phyloP scores from a whole-genome alignment of 2,329 filamentous ascomycete species.

The Alternaria ventricosa region DNA sequence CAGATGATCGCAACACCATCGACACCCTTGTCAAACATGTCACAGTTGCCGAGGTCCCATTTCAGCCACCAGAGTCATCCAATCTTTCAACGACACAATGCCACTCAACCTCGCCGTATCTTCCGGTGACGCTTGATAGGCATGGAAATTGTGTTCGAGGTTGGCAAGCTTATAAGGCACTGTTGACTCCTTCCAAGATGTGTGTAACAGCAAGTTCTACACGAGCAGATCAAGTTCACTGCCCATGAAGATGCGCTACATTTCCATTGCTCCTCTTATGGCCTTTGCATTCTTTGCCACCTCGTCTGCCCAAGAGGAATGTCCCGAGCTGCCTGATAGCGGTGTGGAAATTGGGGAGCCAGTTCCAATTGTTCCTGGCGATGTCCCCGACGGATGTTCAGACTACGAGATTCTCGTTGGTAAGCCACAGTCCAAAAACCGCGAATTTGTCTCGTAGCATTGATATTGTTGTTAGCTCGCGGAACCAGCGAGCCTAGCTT shows the following conservation, averaged over 20 bases:
- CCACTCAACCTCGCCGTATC: neutral
- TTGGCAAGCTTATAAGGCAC: neutral
- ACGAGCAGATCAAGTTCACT: neutral
- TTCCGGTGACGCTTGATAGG: neutral
- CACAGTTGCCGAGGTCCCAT: slow-evolving; percentile 3
- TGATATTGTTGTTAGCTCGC: neutral
- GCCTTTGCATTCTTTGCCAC: neutral
- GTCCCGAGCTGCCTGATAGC: neutral
- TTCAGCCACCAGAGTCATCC: neutral
- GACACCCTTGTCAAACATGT: slow-evolving; percentile 1
- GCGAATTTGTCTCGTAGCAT: neutral
- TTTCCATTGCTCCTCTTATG: neutral
- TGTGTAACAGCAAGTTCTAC: neutral
- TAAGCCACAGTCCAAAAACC: neutral
- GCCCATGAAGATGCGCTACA: neutral
- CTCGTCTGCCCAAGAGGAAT: neutral
- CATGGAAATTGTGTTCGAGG: neutral
- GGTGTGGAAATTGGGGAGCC: slow-evolving; percentile 2
- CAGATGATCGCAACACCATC: slow-evolving; percentile 3
- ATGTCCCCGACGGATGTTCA: slow-evolving; percentile 5
- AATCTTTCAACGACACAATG: neutral
- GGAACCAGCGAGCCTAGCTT: slow-evolving; percentile 9
- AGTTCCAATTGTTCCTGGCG: slow-evolving; percentile 4
- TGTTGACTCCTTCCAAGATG: neutral
- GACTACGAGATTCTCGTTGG: slow-evolving; percentile 8